phyloP scores from a whole-genome alignment of 225 moss, liverwort and hornwort species.

The Sphagnum tenellum region DNA sequence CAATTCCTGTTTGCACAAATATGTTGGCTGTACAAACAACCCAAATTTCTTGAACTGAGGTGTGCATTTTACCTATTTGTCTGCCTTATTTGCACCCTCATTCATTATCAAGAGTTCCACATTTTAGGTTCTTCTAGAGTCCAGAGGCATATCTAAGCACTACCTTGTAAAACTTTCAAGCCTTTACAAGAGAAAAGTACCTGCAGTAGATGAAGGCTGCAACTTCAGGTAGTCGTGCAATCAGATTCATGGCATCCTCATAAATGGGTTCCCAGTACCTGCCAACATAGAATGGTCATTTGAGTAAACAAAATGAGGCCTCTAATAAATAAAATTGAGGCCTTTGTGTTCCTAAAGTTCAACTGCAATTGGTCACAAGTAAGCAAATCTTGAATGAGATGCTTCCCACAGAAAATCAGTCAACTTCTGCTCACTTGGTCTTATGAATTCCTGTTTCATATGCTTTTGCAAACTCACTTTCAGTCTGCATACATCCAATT shows the following conservation, averaged over 20 bases:
- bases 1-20: too few species aligned
- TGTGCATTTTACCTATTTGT: too few species aligned
- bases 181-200: conserved; percentile 2
- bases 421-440: conserved; percentile 26
- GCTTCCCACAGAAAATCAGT: neutral
- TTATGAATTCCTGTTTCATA: conserved; percentile 65
- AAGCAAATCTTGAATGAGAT: neutral
- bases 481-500: conserved; percentile 16
- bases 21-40: too few species aligned
- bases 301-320: too few species aligned
- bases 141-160: too few species aligned
- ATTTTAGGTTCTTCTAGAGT: too few species aligned
- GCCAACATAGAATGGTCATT: neutral
- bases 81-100: too few species aligned
- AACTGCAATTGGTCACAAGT: neutral
- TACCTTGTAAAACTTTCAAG: too few species aligned
- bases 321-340: neutral
- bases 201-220: conserved; percentile 67
- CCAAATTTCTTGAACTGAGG: too few species aligned
- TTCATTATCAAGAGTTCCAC: too few species aligned
- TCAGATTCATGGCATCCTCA: conserved; percentile 84
- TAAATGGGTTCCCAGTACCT: conserved; percentile 73
- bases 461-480: conserved; percentile 64
- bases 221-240: conserved; percentile 63
- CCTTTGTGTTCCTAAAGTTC: neutral